phyloP scores from a whole-genome alignment of 2,329 filamentous ascomycete species.

The Zymoseptoria crescenta region DNA sequence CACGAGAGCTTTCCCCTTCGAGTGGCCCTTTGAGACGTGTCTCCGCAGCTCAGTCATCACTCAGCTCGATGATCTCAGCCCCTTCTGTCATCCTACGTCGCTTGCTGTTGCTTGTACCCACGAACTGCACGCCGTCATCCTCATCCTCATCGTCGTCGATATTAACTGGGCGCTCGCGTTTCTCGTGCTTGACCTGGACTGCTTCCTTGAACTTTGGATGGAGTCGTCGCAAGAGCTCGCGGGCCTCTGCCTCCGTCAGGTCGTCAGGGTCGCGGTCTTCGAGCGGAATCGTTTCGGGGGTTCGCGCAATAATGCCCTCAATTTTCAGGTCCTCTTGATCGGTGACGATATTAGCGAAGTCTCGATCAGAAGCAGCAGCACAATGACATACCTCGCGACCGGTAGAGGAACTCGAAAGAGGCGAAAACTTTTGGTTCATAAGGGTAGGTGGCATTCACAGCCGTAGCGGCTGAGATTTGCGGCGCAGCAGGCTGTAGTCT shows the following conservation, averaged over 20 bases:
- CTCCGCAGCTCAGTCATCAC: not conserved
- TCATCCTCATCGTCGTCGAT: not conserved
- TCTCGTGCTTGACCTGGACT: constrained; percentile 16
- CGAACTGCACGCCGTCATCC: not conserved
- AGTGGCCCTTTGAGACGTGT: not conserved
- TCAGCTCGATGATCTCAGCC: not conserved
- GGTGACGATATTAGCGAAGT: not conserved
- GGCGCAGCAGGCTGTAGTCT: not conserved
- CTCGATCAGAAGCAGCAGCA: not conserved
- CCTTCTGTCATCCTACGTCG: not conserved
- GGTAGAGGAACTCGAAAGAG: constrained; percentile 21
- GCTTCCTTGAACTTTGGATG: constrained; percentile 1
- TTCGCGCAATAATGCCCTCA: constrained; percentile 22
- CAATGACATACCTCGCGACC: constrained; percentile 8
- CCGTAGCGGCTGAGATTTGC: not conserved
- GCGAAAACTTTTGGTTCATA: constrained; percentile 17
- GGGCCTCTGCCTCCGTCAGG: constrained; percentile 18
- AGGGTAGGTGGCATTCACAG: constrained; percentile 3
- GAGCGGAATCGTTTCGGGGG: constrained; percentile 19
- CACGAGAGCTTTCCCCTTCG: too few relatives aligned
- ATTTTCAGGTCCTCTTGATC: constrained; percentile 20
- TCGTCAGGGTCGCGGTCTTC: constrained; percentile 21
- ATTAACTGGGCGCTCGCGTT: constrained; percentile 5
- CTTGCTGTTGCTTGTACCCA: not conserved
- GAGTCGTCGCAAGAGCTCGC: constrained; percentile 15